These are phyloP conservation scores for Plasmodium falciparum DNA, from an alignment of 169 alveolate genomes.

Conservation along the genomic window DNA sequence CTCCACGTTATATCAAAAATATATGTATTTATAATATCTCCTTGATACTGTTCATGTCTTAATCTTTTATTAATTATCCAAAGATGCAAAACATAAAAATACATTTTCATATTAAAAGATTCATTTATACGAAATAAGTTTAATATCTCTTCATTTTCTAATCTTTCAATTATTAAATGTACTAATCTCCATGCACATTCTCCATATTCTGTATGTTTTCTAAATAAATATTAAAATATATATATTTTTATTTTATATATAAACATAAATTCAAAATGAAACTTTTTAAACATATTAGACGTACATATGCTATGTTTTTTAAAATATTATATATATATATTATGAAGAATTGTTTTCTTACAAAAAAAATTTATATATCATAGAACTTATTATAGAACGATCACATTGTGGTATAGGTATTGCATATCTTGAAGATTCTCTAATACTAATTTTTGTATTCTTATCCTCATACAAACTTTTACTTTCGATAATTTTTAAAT, in stretches of 20 bases:
- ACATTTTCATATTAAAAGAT: constrained; percentile 83
- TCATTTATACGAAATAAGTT: constrained; percentile 80
- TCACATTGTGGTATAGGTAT: constrained; percentile 74
- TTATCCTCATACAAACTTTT: constrained; percentile 67
- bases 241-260: background rate
- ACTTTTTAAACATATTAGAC: background rate
- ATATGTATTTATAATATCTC: constrained; percentile 81
- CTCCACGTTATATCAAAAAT: constrained; percentile 79
- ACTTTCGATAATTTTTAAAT: constrained; percentile 58
- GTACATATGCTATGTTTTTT: constrained; percentile 5
- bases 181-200: constrained; percentile 84
- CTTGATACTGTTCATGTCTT: constrained; percentile 81
- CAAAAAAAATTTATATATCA: constrained; percentile 49
- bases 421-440: constrained; percentile 68
- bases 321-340: background rate
- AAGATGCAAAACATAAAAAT: constrained; percentile 82
- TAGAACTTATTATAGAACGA: constrained; percentile 66
- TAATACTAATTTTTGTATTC: constrained; percentile 65
- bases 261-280: background rate
- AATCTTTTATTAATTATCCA: constrained; percentile 85
- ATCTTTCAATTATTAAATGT: constrained; percentile 83
- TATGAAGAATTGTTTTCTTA: background rate
- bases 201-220: constrained; percentile 76
- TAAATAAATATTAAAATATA: constrained; percentile 3
- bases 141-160: constrained; percentile 82